Conservation (phyloP, 2,329 filamentous ascomycete genomes). For the Aspergillus awamori region DNA sequence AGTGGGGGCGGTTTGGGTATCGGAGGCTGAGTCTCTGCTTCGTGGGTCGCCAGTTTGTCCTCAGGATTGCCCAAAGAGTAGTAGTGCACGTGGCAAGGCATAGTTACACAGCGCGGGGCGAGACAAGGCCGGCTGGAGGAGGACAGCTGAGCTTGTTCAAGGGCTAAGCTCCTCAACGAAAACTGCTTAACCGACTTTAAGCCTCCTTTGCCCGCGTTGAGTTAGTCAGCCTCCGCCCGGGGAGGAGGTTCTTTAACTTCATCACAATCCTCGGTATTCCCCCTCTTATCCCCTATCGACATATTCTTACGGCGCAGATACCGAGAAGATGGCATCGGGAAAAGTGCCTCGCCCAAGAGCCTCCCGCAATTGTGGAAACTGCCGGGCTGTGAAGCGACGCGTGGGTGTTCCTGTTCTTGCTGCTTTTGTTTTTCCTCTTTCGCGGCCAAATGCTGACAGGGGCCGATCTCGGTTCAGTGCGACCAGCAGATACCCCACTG, state of each 20-base stretch:
- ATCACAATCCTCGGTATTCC: background rate
- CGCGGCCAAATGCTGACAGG: background rate
- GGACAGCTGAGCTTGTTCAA: no score
- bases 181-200: no score
- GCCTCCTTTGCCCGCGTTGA: no score
- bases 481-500: conserved; percentile 27
- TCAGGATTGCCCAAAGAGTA: no score
- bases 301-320: no score
- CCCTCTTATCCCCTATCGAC: background rate
- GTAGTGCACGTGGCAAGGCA: no score
- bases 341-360: conserved; percentile 14
- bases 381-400: conserved; percentile 25
- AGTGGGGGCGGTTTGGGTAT: background rate
- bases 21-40: background rate
- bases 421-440: background rate
- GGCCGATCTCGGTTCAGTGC: conserved; percentile 20
- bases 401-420: conserved; percentile 16
- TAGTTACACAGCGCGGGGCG: no score
- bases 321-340: conserved; percentile 2
- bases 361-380: conserved; percentile 26
- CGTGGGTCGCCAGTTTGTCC: background rate
- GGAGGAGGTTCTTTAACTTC: no score
- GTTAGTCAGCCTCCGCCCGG: no score
- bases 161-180: no score
- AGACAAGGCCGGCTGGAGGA: no score